Conservation (phyloP, 1,284 basidiomycete genomes). For the Rhodotorula sp. region DNA sequence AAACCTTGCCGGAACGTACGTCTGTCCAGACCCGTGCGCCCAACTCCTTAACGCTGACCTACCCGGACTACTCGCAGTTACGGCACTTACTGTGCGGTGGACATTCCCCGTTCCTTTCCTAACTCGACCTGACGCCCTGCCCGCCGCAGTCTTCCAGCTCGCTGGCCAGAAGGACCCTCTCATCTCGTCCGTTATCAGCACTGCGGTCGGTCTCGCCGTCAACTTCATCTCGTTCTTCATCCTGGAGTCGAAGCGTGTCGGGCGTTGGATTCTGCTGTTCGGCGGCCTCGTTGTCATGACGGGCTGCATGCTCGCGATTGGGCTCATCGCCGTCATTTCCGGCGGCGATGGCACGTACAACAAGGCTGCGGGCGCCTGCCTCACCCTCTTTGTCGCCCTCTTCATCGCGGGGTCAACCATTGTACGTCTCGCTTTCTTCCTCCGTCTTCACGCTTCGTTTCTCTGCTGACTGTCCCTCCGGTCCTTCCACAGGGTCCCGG, state of each 20-base stretch:
- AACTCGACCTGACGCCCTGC: no score
- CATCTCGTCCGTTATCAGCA: slow-evolving; percentile 30
- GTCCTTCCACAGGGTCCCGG: background rate
- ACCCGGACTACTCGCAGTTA: background rate
- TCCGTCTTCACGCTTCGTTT: no score
- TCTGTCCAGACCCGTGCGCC: no score
- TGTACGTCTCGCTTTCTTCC: slow-evolving; percentile 10
- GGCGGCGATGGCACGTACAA: slow-evolving; percentile 10
- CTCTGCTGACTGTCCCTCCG: background rate
- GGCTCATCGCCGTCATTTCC: slow-evolving; percentile 19
- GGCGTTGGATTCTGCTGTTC: slow-evolving; percentile 32
- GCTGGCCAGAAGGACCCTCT: slow-evolving; percentile 36
- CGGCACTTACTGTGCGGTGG: background rate
- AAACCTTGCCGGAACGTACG: slow-evolving; percentile 28
- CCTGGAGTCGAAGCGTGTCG: slow-evolving; percentile 27
- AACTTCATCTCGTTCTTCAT: slow-evolving; percentile 41
- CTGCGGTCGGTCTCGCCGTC: slow-evolving; percentile 31
- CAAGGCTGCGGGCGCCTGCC: slow-evolving; percentile 13
- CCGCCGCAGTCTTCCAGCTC: slow-evolving; percentile 27
- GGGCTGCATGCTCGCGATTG: slow-evolving; percentile 33
- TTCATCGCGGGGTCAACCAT: slow-evolving; percentile 32
- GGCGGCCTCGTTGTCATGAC: slow-evolving; percentile 35
- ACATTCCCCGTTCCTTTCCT: background rate
- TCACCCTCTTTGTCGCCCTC: slow-evolving; percentile 36
- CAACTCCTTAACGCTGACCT: no score